Evolutionary conservation across 768 basidiomycete species (phyloP).

Genomic region (Rossbeevera mucosa): DNA sequence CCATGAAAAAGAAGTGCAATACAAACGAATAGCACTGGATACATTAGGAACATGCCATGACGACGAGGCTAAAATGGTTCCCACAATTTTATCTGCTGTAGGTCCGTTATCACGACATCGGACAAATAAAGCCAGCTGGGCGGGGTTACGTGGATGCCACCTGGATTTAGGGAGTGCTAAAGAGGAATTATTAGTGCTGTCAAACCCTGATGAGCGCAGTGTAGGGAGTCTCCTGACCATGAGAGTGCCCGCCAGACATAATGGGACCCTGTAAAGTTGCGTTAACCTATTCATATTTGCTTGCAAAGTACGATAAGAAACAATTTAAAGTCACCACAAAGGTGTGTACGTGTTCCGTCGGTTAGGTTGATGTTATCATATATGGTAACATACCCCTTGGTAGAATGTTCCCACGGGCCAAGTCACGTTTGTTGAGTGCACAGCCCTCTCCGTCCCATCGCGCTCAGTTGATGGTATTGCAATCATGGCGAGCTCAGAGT

Average conservation of each 20-base stretch:
- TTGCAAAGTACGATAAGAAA: conserved; percentile 22
- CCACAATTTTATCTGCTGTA: background rate
- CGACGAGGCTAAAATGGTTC: conserved; percentile 17
- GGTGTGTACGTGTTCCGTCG: background rate
- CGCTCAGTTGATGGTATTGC: background rate
- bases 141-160: conserved; percentile 20
- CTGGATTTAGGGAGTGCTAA: conserved; percentile 16
- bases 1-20: background rate
- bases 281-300: conserved; percentile 21
- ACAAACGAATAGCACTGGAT: background rate
- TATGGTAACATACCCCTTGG: background rate
- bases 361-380: background rate
- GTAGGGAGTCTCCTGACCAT: conserved; percentile 5
- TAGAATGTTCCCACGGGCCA: conserved; percentile 21
- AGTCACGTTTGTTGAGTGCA: conserved; percentile 15
- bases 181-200: conserved; percentile 22
- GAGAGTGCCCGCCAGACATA: conserved; percentile 12
- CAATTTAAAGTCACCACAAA: conserved; percentile 17
- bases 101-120: conserved; percentile 12
- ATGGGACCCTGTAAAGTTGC: conserved; percentile 21
- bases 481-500: conserved; percentile 22
- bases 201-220: conserved; percentile 25
- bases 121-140: conserved; percentile 8
- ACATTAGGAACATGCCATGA: conserved; percentile 7
- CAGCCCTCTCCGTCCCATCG: conserved; percentile 7